Percentiles rank a stretch among this genome's conserved stretches.
These are phyloP conservation scores for Podila epigama DNA, from an alignment of 192 early-diverging fungal genomes.

Conservation along the genomic window DNA sequence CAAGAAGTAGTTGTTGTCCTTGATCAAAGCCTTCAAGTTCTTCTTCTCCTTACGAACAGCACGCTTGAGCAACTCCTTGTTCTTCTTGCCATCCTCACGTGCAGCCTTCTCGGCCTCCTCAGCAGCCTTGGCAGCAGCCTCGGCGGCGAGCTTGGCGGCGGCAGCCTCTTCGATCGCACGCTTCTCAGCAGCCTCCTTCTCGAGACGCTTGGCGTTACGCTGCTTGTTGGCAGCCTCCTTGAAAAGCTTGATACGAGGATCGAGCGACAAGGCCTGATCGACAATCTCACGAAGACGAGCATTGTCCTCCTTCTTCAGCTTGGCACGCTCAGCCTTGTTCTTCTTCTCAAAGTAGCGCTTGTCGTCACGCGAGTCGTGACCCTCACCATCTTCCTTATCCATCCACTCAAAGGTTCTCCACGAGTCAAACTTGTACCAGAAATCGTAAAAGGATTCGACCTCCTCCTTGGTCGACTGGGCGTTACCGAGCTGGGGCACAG, in stretches of 20 bases:
- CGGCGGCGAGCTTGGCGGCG: conserved; percentile 55
- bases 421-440: conserved; percentile 91
- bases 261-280: conserved; percentile 78
- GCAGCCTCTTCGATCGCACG: conserved; percentile 59
- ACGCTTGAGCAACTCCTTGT: conserved; percentile 88
- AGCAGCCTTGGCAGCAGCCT: conserved; percentile 65
- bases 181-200: conserved; percentile 79
- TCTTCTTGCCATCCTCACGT: conserved; percentile 78
- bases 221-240: conserved; percentile 90
- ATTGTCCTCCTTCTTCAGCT: conserved; percentile 98
- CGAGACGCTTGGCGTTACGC: conserved; percentile 90
- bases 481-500: conserved; percentile 86
- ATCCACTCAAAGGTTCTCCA: conserved; percentile 98
- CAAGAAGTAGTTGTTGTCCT: conserved; percentile 82
- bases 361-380: conserved; percentile 92
- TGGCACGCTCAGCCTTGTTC: conserved; percentile 92
- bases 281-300: conserved; percentile 85
- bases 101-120: conserved; percentile 69
- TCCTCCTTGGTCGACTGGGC: conserved; percentile 63
- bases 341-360: conserved; percentile 95
- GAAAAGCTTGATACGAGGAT: conserved; percentile 92
- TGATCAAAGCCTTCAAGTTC: conserved; percentile 78
- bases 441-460: conserved; percentile 86
- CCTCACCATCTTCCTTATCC: conserved; percentile 96
- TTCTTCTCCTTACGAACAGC: conserved; percentile 92